Base-by-base conservation (phyloP, 139 green algal genomes). In the Chlorella sp. region DNA sequence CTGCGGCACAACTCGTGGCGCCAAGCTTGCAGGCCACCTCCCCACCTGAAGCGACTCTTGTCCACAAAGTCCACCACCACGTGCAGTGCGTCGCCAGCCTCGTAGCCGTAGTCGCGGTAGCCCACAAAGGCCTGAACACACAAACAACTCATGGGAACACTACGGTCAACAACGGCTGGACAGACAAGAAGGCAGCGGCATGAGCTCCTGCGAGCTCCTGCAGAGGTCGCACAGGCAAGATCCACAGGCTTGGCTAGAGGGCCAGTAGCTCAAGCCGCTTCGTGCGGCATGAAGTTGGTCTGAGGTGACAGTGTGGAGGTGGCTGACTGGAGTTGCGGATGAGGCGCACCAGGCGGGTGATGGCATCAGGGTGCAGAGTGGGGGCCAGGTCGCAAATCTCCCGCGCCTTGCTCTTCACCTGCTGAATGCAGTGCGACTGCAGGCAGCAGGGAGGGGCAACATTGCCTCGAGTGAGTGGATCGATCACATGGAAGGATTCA, bases 21-120 rank as follows among this genome's bases (percentile, higher is more conserved):
- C n/a, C n/a, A n/a, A n/a, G n/a, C n/a, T n/a, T n/a, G n/a, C n/a
- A 16, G 17, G 63, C 2, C 63, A 4, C 13, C 25, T 26, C 72
- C 26, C 44, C 30, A 41, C 72, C 41, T 41, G 64, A 79, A 11
- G 4, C 36, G 25, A 5, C n/a, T 28, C 64, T 63, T 78, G 36
- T 73, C 34, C 20, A 87, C 83, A 87, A 89, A 89, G 51, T 89
- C 80, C 20, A 23, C 23, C 17, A 80, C 51, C 51, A 84, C 36
- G 7, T 68, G 12, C 23, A 47, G 72, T 7, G 3, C 74, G 21
- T 70, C 74, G 5, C 55, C 74, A 9, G 39, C 62, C 18, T 68
- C 80, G 25, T 81, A 36, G 17, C 60, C 65, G 71, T 74, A 83
- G 55, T 89, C 86, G 28, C 86, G 73, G 81, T 89, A 89, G 20